Conservation (phyloP, 805 yeast genomes). For the Teunomyces funiuensis region DNA sequence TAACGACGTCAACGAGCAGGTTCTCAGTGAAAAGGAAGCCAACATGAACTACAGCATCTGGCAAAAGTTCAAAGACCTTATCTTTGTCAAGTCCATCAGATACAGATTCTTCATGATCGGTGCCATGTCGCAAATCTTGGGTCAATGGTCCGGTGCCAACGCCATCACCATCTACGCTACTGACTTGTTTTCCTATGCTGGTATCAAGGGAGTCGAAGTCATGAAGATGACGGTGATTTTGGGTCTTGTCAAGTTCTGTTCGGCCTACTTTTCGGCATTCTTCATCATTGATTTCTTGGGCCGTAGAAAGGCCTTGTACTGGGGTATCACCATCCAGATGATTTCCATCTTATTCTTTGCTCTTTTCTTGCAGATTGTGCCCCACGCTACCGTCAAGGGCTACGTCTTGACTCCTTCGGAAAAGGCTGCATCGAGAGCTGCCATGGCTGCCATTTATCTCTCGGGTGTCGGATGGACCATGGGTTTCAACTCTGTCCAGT, state of each 20-base stretch:
- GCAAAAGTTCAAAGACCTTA: conserved; percentile 32
- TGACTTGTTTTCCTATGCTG: conserved; percentile 45
- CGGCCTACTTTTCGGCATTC: conserved; percentile 52
- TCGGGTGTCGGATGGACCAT: conserved; percentile 59
- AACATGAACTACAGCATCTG: conserved; percentile 10
- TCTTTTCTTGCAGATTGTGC: conserved; percentile 45
- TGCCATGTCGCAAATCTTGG: conserved; percentile 44
- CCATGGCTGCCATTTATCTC: conserved; percentile 50
- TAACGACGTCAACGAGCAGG: conserved; percentile 49
- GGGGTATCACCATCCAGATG: conserved; percentile 48
- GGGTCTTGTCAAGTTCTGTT: conserved; percentile 52
- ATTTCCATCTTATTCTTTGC: conserved; percentile 47
- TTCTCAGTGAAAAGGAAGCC: conserved; percentile 35
- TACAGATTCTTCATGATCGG: conserved; percentile 48
- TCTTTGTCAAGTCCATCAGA: conserved; percentile 39
- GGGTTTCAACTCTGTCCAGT: conserved; percentile 59
- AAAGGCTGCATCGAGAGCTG: conserved; percentile 43
- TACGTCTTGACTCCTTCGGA: conserved; percentile 29
- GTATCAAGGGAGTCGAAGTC: conserved; percentile 41
- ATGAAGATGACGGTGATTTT: conserved; percentile 51
- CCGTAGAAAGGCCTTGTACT: conserved; percentile 48
- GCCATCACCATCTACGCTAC: conserved; percentile 59
- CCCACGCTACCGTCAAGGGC: conserved; percentile 37
- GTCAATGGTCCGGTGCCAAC: conserved; percentile 62
- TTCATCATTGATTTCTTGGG: conserved; percentile 56